Evolutionary conservation across 257 asterid species (phyloP).

Genomic region (Rehmannia glutinosa): DNA sequence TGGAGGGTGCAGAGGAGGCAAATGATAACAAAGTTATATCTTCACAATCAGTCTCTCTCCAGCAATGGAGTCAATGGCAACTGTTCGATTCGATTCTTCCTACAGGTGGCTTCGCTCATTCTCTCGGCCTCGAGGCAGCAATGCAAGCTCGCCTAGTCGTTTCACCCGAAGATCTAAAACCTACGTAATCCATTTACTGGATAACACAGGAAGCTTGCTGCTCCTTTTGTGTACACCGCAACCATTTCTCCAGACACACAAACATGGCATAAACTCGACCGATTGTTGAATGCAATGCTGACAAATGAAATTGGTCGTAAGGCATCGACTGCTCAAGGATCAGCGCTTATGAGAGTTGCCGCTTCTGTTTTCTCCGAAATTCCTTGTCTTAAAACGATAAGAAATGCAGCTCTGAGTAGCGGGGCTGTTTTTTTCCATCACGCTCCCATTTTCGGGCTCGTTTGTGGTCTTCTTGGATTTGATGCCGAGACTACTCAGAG

Average conservation of each 20-base stretch:
- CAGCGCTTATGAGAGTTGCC: slow-evolving; percentile 83
- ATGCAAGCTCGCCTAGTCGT: slow-evolving; percentile 61
- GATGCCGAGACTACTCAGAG: slow-evolving; percentile 62
- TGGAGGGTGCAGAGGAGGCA: slow-evolving; percentile 28
- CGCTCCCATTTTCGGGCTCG: slow-evolving; percentile 79
- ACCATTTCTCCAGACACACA: slow-evolving; percentile 48
- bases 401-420: slow-evolving; percentile 44
- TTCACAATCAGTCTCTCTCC: slow-evolving; percentile 25
- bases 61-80: slow-evolving; percentile 91
- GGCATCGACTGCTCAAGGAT: slow-evolving; percentile 82
- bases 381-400: slow-evolving; percentile 52
- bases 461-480: slow-evolving; percentile 72
- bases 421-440: slow-evolving; percentile 59
- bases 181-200: slow-evolving; percentile 50
- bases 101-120: slow-evolving; percentile 98
- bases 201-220: slow-evolving; percentile 83
- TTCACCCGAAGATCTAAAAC: slow-evolving; percentile 50
- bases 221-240: slow-evolving; percentile 65
- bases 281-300: slow-evolving; percentile 50
- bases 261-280: slow-evolving; percentile 63
- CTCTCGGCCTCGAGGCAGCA: slow-evolving; percentile 91
- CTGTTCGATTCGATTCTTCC: slow-evolving; percentile 89
- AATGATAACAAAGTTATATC: slow-evolving; percentile 6
- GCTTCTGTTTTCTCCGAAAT: slow-evolving; percentile 64
- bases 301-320: slow-evolving; percentile 78